Evolutionary conservation across 1,284 basidiomycete species (phyloP).

Genomic region (Coriolopsis trogii): DNA sequence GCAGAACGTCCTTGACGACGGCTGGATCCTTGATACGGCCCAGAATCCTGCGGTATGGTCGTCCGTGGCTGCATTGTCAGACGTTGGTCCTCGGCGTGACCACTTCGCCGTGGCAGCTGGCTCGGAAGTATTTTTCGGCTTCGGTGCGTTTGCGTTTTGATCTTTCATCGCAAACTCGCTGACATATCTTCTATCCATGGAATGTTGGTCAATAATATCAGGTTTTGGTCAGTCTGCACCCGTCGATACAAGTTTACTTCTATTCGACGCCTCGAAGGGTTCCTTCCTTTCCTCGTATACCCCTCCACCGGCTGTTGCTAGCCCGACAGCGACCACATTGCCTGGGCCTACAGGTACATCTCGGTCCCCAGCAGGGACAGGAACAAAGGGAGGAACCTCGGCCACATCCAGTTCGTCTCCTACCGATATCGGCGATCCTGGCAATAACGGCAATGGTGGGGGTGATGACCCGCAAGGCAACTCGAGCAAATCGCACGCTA

Average conservation of each 20-base stretch:
- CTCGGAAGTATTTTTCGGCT: slow-evolving; percentile 71
- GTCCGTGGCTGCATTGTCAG: slow-evolving; percentile 49
- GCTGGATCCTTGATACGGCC: slow-evolving; percentile 73
- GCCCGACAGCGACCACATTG: slow-evolving; percentile 42
- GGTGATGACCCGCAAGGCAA: slow-evolving; percentile 15
- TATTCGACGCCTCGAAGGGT: slow-evolving; percentile 51
- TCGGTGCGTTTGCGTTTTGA: slow-evolving; percentile 58
- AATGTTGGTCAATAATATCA: slow-evolving; percentile 32
- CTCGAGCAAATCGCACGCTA: slow-evolving; percentile 32
- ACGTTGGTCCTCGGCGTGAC: slow-evolving; percentile 66
- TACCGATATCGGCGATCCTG: slow-evolving; percentile 19
- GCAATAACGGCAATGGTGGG: slow-evolving; percentile 17
- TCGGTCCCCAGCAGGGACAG: slow-evolving; percentile 17
- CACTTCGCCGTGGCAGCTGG: slow-evolving; percentile 71
- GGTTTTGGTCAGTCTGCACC: slow-evolving; percentile 61
- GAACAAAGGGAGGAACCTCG: slow-evolving; percentile 13
- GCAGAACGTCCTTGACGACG: slow-evolving; percentile 63
- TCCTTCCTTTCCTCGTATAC: slow-evolving; percentile 45
- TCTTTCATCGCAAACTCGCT: slow-evolving; percentile 11
- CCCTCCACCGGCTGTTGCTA: slow-evolving; percentile 39
- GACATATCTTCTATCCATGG: not conserved
- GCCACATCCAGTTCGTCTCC: slow-evolving; percentile 22
- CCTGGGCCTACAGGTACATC: slow-evolving; percentile 33
- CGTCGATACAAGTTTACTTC: slow-evolving; percentile 42
- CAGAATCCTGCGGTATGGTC: slow-evolving; percentile 61